A percentile compares a stretch with the other conserved stretches of the same genome.
phyloP scores from a whole-genome alignment of 2,329 filamentous ascomycete genomes.

The Zymoseptoria tritici region DNA sequence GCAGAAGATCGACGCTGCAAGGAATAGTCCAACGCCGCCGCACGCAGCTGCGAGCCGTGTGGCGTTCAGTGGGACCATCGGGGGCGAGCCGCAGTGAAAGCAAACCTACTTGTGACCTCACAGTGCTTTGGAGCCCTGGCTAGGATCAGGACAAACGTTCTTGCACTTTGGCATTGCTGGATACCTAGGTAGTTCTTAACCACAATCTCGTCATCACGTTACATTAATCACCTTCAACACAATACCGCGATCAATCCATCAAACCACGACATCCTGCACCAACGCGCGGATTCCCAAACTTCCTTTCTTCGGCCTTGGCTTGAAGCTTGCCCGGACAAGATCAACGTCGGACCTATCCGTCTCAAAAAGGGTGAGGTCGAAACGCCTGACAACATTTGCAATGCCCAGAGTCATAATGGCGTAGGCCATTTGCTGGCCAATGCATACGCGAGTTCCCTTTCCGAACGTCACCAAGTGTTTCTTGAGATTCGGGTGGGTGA shows the following conservation, averaged over 20 bases:
- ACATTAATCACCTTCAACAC: too few relatives aligned
- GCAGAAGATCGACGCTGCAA: not conserved
- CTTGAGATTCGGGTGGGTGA: conserved; percentile 10
- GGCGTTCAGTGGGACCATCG: too few relatives aligned
- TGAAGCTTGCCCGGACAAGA: not conserved
- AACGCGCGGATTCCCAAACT: not conserved
- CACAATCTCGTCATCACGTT: too few relatives aligned
- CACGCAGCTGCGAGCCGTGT: too few relatives aligned
- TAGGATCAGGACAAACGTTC: too few relatives aligned
- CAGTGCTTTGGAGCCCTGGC: too few relatives aligned
- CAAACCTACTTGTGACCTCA: too few relatives aligned
- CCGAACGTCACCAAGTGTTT: conserved; percentile 32
- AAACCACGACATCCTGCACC: not conserved
- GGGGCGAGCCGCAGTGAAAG: too few relatives aligned
- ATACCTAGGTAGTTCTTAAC: too few relatives aligned
- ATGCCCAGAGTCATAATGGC: conserved; percentile 30
- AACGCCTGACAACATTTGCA: conserved; percentile 27
- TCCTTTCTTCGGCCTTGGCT: not conserved
- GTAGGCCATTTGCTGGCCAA: conserved; percentile 33
- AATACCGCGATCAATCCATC: not conserved
- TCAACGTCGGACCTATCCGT: not conserved
- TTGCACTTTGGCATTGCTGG: too few relatives aligned
- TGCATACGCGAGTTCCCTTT: conserved; percentile 30
- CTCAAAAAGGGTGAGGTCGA: conserved; percentile 4
- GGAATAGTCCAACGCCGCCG: too few relatives aligned